These are phyloP conservation scores for Micractinium conductrix DNA, from an alignment of 139 green algal genomes.

Conservation along the genomic window DNA sequence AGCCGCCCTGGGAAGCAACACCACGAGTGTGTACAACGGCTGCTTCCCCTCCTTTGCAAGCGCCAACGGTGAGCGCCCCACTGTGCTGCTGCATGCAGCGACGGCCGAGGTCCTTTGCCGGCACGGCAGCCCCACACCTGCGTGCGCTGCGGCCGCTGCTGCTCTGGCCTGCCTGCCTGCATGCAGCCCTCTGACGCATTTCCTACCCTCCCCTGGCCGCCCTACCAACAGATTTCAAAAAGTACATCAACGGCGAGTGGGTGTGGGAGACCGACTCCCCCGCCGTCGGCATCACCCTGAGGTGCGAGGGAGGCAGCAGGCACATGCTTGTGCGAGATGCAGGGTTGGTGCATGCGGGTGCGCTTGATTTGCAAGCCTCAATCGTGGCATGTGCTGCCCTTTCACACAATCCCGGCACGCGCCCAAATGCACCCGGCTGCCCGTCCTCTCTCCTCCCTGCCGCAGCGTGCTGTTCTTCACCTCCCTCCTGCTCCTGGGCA, in stretches of 20 bases:
- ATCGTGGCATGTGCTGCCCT: too few relatives aligned
- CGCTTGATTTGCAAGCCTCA: not conserved
- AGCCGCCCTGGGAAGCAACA: not conserved
- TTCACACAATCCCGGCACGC: too few relatives aligned
- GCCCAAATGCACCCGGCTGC: too few relatives aligned
- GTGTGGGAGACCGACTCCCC: not conserved
- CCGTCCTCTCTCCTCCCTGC: too few relatives aligned
- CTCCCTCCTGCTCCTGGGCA: constrained; percentile 15
- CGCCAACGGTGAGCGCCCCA: not conserved
- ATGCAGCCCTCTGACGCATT: not conserved
- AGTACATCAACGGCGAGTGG: constrained; percentile 26
- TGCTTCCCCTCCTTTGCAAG: constrained; percentile 30
- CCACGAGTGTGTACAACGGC: not conserved
- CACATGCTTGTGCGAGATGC: not conserved
- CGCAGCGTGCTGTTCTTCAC: constrained; percentile 1
- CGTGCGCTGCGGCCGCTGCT: not conserved
- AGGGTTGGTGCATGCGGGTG: not conserved
- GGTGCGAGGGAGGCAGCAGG: not conserved
- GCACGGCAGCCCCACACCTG: not conserved
- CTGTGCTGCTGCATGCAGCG: not conserved
- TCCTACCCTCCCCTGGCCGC: too few relatives aligned
- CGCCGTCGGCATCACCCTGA: constrained; percentile 11
- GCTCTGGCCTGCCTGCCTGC: not conserved
- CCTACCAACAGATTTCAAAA: constrained; percentile 14
- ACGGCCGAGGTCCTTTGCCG: not conserved